A percentile compares a stretch with the other conserved stretches of the same genome.
phyloP scores from a whole-genome alignment of 352 stramenopile species.

The Globisporangium sylvaticum region DNA sequence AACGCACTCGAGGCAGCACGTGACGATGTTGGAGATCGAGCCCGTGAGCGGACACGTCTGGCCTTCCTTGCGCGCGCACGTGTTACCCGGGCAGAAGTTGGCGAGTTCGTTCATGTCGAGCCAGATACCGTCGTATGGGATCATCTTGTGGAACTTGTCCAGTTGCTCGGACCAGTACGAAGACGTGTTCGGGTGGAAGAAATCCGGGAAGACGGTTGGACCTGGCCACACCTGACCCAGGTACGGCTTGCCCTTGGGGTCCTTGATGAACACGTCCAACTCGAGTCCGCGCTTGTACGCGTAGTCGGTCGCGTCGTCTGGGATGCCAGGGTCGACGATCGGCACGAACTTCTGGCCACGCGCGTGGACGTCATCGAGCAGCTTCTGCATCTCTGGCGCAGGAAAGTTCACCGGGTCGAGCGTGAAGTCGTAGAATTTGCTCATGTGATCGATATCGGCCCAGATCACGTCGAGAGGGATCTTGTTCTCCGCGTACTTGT shows the following conservation, averaged over 20 bases:
- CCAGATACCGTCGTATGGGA: slow-evolving; percentile 73
- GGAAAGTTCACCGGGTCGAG: slow-evolving; percentile 44
- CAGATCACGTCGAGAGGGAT: slow-evolving; percentile 51
- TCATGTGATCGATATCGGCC: slow-evolving; percentile 60
- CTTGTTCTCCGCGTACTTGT: slow-evolving; percentile 30
- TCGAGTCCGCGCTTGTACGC: slow-evolving; percentile 51
- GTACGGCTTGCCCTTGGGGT: slow-evolving; percentile 54
- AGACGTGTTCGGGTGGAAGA: slow-evolving; percentile 64
- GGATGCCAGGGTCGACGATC: slow-evolving; percentile 84
- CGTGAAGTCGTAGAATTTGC: slow-evolving; percentile 55
- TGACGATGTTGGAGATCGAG: slow-evolving; percentile 32
- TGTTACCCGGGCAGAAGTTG: slow-evolving; percentile 62
- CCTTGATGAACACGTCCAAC: slow-evolving; percentile 78
- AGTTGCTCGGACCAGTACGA: slow-evolving; percentile 70
- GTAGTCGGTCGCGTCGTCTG: slow-evolving; percentile 40
- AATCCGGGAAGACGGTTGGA: slow-evolving; percentile 77
- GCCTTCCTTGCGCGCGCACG: slow-evolving; percentile 30
- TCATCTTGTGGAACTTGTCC: slow-evolving; percentile 28
- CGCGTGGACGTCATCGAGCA: slow-evolving; percentile 50
- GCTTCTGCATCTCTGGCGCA: slow-evolving; percentile 22
- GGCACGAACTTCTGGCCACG: slow-evolving; percentile 62
- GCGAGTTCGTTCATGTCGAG: slow-evolving; percentile 89
- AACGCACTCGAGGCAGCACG: slow-evolving; percentile 40
- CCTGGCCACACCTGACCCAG: slow-evolving; percentile 81
- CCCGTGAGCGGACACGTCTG: slow-evolving; percentile 32